Base-by-base conservation (phyloP, 495 filamentous ascomycete genomes). In the Hypoxylon perforatum region DNA sequence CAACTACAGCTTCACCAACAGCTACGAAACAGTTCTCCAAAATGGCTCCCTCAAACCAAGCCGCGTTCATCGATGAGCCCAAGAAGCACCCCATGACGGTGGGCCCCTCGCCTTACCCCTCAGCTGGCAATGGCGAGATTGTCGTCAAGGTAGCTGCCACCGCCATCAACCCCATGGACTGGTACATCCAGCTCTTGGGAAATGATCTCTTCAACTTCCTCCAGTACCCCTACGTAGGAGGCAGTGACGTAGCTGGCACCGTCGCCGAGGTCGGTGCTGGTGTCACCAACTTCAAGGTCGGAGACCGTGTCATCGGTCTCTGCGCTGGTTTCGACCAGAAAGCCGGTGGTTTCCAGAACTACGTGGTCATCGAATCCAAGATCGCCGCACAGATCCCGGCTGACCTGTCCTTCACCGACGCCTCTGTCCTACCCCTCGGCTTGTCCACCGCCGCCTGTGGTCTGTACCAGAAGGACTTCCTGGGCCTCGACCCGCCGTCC, bases 201-300 rank as follows among this genome's bases (percentile, higher is more conserved):
- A 67, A 70, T 22, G 21, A 62, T 2, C n/a, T 76, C 1, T 48
- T 75, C 0, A 69, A 57, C 21, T 63, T 38, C 38, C 57, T 77
- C 6, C 25, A 61, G 2, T 85, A 82, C 45, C 85, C 85, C 0
- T 65, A 69, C 10, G 69, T 84, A 18, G 72, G 84, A 4, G 85
- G 87, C 28, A 59, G 58, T 50, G 88, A 90, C 63, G 71, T 85
- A 19, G 77, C 83, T 1, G 88, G 88, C 18, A 77, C 76, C 2
- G 76, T 90, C 9, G 75, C 70, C 9, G 78, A 73, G 22, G 77
- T 85, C 28, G 86, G 87, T 14, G 50, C 65, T 0, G 71, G 35
- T 11, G 82, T 84, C 2, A 79, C 67, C 30, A 59, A 65, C 0
- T 83, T 87, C 76, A 78, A 81, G 38, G 14, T 53, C 0, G 82